Conservation (phyloP, 139 green algal genomes). For the Chlamydomonas incerta region DNA sequence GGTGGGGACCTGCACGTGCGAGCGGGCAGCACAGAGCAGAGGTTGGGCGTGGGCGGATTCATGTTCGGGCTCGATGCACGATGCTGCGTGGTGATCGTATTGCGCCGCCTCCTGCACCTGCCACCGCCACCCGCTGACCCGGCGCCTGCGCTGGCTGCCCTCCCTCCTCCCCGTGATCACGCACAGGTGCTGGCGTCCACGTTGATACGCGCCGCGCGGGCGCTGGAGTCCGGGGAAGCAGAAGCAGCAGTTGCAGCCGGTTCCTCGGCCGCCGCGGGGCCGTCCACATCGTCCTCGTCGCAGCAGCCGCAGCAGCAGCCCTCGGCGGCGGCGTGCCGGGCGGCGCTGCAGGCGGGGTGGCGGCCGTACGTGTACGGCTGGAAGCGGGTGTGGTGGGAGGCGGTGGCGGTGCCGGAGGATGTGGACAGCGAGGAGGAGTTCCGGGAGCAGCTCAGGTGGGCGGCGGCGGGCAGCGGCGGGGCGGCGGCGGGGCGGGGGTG, state of each 20-base stretch:
- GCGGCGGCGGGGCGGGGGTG: slow-evolving; percentile 60
- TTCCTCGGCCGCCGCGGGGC: slow-evolving; percentile 4
- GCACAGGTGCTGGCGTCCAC: slow-evolving; percentile 11
- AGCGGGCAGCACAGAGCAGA: no score
- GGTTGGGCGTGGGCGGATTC: no score
- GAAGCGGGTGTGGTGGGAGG: slow-evolving; percentile 93
- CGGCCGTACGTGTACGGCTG: slow-evolving; percentile 76
- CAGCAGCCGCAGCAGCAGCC: not conserved
- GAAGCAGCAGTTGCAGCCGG: not conserved
- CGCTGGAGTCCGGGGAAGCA: not conserved
- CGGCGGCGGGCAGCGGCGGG: slow-evolving; percentile 3
- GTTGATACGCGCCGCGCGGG: slow-evolving; percentile 24
- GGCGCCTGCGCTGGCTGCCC: no score
- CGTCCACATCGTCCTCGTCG: not conserved
- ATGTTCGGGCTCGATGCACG: no score
- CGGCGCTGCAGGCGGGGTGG: slow-evolving; percentile 77
- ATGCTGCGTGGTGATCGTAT: no score
- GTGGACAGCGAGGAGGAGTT: slow-evolving; percentile 67
- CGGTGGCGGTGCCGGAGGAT: slow-evolving; percentile 77
- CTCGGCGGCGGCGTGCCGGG: not conserved
- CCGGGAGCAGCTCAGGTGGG: slow-evolving; percentile 62
- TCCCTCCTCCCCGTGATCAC: no score
- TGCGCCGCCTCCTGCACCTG: no score
- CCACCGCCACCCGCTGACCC: no score
- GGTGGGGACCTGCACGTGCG: no score